Base-by-base conservation (phyloP, 1,284 basidiomycete species). In the Nidula niveotomentosa region DNA sequence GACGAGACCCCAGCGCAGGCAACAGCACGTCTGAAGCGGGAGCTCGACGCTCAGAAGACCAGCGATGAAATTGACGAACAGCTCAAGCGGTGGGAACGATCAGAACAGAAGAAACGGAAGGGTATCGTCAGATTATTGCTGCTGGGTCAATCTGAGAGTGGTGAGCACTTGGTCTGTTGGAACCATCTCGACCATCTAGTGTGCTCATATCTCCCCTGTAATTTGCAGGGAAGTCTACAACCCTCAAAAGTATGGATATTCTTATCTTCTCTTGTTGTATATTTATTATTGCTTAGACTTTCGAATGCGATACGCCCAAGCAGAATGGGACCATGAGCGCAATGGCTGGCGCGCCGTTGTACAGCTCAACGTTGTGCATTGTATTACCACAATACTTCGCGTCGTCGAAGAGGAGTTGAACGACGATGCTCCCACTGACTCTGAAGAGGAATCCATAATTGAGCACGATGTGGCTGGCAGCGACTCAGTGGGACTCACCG, bases 81-180 rank as follows among this genome's bases (percentile, higher is more conserved):
- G 53, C 72, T 85, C 58, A 79, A 76, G 60, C 68, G 68, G 54
- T 81, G 30, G 30, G 30, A 84, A 56, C 70, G 75, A 8, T 73
- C 70, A 3, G 69, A 67, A 1, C 63, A 65, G 13, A 79, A 77
- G 68, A 80, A 75, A 62, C 70, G 77, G 55, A 76, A 71, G 56
- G 64, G 66, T 53, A 66, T 78, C 15, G 72, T 86, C 49, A 83
- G 82, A 61, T 73, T 86, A 48, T 68, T 86, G 12, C 71, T 86
- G 15, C 67, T 87, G 48, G 85, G 85, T 12, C 85, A 86, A 69
- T 80, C 82, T 52, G 84, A 85, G 65, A 85, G 83, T 59, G 84
- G 84, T 85, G 58, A 61, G 81, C 67, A 13, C 10, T 61, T 66
- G 13, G 56, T 17, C 61, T 65, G 13, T 57, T 17, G 12, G 15